phyloP scores from a whole-genome alignment of 2,329 filamentous ascomycete genomes.

The Epichloe uncinata region DNA sequence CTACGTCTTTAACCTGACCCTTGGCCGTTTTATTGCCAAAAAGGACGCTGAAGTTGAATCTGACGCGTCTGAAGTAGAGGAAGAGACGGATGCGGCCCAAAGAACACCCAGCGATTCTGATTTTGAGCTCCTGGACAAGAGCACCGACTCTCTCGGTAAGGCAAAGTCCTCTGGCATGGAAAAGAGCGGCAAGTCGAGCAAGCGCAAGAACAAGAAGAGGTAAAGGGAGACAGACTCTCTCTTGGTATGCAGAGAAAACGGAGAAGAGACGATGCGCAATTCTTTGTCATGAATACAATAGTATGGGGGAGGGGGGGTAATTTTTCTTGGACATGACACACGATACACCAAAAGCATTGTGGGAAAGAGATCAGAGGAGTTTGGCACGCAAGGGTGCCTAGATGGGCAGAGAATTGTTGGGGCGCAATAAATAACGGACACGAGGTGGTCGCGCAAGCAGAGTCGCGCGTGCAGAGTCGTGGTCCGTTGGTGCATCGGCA shows the following conservation, averaged over 20 bases:
- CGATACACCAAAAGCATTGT: neutral
- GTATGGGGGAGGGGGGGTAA: too few species aligned
- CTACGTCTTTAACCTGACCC: slow-evolving; percentile 50
- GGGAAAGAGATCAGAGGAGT: neutral
- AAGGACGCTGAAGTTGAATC: slow-evolving; percentile 23
- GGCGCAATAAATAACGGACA: neutral
- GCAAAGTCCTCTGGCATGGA: slow-evolving; percentile 37
- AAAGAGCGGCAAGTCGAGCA: slow-evolving; percentile 16
- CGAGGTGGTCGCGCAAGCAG: neutral
- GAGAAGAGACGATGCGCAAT: neutral
- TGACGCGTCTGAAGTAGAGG: slow-evolving; percentile 27
- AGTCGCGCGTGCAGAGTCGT: neutral
- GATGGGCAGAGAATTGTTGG: neutral
- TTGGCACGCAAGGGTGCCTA: neutral
- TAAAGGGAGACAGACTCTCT: neutral
- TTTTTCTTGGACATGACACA: slow-evolving; percentile 1
- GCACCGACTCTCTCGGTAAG: slow-evolving; percentile 39
- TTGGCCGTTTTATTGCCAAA: slow-evolving; percentile 35
- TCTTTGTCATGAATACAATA: neutral
- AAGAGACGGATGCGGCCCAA: slow-evolving; percentile 36
- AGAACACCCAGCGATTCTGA: slow-evolving; percentile 44
- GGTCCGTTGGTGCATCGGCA: too few species aligned
- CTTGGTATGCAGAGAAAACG: neutral
- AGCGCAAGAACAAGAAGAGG: slow-evolving; percentile 8
- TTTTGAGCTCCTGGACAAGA: slow-evolving; percentile 51